Base-by-base conservation (phyloP, 108 stramenopile genomes). In the Skeletonema grethae region DNA sequence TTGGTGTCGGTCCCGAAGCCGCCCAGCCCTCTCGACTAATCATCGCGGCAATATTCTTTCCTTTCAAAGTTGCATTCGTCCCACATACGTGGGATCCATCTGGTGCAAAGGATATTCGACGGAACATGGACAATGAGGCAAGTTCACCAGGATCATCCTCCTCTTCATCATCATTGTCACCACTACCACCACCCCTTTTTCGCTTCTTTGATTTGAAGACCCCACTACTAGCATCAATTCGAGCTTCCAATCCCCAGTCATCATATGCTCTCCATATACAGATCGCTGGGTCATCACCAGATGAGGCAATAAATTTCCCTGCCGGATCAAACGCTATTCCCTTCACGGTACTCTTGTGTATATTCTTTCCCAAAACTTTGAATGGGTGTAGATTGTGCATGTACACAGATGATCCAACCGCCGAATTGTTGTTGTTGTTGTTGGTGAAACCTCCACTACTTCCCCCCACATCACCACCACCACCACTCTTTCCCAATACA, bases 191-290 rank as follows among this genome's bases (percentile, higher is more conserved):
- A 11, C 66, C 61, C n/a, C 63, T 62, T 56, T 73, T 75, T 34
- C 76, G 65, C 39, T 77, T 82, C 53, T 72, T 73, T 5, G 76
- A 73, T 34, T 86, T 85, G 79, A 95, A 95, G 8, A 95, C 88
- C 5, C 94, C 94, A 25, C 73, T 73, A 18, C 24, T 71, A 29
- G 87, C 70, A 74, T 95, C 94, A 43, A 95, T 88, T 7, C 85
- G 72, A 16, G 78, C 73, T 71, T 95, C 94, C 61, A 95, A 67
- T 59, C 90, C 94, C 94, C 94, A 95, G 68, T 95, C 94, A 73
- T 90, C 94, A 57, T 85, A 91, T 0, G 94, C 91, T 35, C 94
- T 68, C 94, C 94, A 95, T 57, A 95, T 84, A 63, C 94, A 95
- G 12, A 95, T 83, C 16, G 89, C 79, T 16, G 94, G 94, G 76